Evolutionary conservation across 1,139 yeast genomes (phyloP).

Genomic region (Candida pseudoviswanathii): DNA sequence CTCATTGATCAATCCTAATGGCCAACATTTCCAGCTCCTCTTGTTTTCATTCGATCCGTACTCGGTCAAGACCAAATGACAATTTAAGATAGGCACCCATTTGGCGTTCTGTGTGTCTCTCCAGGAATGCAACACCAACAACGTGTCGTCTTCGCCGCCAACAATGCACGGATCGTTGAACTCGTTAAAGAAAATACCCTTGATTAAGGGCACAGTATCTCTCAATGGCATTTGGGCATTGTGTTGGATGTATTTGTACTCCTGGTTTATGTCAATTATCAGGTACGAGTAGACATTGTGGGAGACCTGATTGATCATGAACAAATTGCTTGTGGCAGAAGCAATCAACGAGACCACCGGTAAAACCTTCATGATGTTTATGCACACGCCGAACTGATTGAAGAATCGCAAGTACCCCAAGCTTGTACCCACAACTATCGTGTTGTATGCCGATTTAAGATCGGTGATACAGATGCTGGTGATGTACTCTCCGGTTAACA

Average conservation of each 20-base stretch:
- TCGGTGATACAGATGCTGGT: conserved; percentile 37
- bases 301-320: conserved; percentile 36
- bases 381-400: conserved; percentile 44
- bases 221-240: conserved; percentile 42
- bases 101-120: conserved; percentile 71
- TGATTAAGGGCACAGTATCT: conserved; percentile 34
- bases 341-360: conserved; percentile 44
- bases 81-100: conserved; percentile 87
- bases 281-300: conserved; percentile 36
- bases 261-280: conserved; percentile 37
- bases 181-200: conserved; percentile 78
- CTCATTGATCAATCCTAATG: conserved; percentile 74
- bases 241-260: conserved; percentile 43
- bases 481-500: conserved; percentile 35
- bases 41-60: conserved; percentile 49
- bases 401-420: conserved; percentile 44
- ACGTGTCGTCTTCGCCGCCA: conserved; percentile 67
- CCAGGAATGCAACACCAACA: conserved; percentile 77
- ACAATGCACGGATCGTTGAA: conserved; percentile 89
- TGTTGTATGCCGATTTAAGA: conserved; percentile 26
- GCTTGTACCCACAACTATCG: conserved; percentile 45
- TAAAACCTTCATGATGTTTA: conserved; percentile 38
- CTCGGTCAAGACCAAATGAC: conserved; percentile 57
- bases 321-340: conserved; percentile 33
- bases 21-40: conserved; percentile 75